Base-by-base conservation (phyloP, 768 basidiomycete species). In the Lactarius hatsudake region DNA sequence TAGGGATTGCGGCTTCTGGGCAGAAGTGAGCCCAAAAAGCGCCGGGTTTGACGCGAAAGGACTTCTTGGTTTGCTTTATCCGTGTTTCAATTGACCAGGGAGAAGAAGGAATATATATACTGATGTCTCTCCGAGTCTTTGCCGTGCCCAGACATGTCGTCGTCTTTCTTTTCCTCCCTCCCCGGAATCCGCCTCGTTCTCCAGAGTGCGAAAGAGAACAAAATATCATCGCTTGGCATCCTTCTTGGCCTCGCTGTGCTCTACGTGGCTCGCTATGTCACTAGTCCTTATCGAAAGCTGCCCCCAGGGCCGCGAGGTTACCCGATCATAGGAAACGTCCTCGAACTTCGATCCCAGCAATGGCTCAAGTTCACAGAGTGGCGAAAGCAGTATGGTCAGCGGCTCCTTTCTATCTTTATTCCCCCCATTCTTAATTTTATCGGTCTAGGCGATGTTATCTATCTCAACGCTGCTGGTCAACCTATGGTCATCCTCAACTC, bases 401-500 rank as follows among this genome's bases (percentile, higher is more conserved):
- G 20, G 18, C 1, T 17, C 5, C 3, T 42, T 32, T 62, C 5
- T 3, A 20, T 26, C 2, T 20, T 54, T 18, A n/a, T 42, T 34
- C 40, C 10, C 51, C 9, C 17, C 2, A 5, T 59, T 28, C 56
- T 55, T 20, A 61, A 40, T 18, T 55, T 40, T 2, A 36, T 28
- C 4, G 7, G 20, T 40, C 13, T 30, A 69, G 64, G 68, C n/a
- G 30, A 69, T 26, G 9, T 69, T 9, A 57, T 75, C 12, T 70
- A 75, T 62, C 56, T 75, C n/a, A 60, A 64, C 56, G 64, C 72
- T 23, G 57, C 71, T 5, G 71, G 70, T n/a, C 64, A 53, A 15
- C 59, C 69, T 7, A 59, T 74, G 53, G 64, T 78, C 17, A 59
- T 78, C 38, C 68, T 78, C 55, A 76, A 73, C 60, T 70, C 72